These are phyloP conservation scores for Clarireedia homoeocarpa DNA, from an alignment of 2,329 filamentous ascomycete species.

Conservation along the genomic window DNA sequence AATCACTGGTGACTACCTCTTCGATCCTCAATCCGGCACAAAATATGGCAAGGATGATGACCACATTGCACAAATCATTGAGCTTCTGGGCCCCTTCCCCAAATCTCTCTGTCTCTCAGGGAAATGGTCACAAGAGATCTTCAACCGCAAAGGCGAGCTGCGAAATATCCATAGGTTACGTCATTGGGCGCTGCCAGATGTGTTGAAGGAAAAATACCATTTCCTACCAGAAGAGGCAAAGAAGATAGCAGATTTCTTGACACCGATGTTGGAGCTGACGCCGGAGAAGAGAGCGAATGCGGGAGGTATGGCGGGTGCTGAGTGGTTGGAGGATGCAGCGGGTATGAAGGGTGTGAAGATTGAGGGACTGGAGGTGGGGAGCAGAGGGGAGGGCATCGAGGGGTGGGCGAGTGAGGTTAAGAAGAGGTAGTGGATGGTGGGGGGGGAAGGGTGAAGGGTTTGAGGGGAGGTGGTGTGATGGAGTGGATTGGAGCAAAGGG, in stretches of 20 bases:
- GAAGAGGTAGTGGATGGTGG: constrained; percentile 35
- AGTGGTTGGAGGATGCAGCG: constrained; percentile 75
- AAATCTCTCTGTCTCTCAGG: constrained; percentile 86
- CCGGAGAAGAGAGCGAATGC: constrained; percentile 90
- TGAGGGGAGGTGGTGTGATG: not conserved
- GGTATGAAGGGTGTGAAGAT: constrained; percentile 80
- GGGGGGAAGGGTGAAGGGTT: not conserved
- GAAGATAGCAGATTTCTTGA: constrained; percentile 72
- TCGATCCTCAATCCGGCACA: constrained; percentile 95
- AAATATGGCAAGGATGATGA: constrained; percentile 99
- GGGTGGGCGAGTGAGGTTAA: constrained; percentile 89
- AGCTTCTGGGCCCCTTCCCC: constrained; percentile 87
- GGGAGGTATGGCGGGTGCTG: constrained; percentile 84
- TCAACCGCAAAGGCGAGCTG: constrained; percentile 94
- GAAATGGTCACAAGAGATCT: constrained; percentile 98
- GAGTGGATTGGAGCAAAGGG: not conserved
- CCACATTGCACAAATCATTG: constrained; percentile 98
- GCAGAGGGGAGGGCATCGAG: constrained; percentile 83
- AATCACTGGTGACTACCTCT: constrained; percentile 96
- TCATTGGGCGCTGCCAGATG: constrained; percentile 91
- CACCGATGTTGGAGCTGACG: constrained; percentile 83
- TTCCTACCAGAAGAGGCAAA: constrained; percentile 77
- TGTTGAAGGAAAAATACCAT: constrained; percentile 93
- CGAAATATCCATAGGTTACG: constrained; percentile 94
- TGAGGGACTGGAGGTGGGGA: constrained; percentile 66